Conservation (phyloP, 2,329 filamentous ascomycete genomes). For the Exophiala lecanii-corni region DNA sequence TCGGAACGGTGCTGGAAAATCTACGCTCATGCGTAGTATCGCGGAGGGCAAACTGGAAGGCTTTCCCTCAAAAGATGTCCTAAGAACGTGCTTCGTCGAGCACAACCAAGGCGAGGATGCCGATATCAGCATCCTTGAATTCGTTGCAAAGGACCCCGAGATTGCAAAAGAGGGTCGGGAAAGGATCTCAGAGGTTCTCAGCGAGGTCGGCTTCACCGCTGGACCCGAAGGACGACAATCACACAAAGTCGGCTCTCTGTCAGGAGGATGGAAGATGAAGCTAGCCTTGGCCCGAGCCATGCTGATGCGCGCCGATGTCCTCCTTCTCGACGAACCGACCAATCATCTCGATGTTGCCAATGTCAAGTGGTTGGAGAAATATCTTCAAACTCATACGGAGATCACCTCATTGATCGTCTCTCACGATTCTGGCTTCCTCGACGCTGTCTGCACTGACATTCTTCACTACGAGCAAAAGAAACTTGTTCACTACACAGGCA, state of each 20-base stretch:
- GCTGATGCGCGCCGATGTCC: slow-evolving; percentile 93
- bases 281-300: slow-evolving; percentile 91
- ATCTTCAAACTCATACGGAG: slow-evolving; percentile 90
- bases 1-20: slow-evolving; percentile 95
- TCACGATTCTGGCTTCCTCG: slow-evolving; percentile 96
- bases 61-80: slow-evolving; percentile 85
- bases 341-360: slow-evolving; percentile 97
- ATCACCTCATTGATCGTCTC: slow-evolving; percentile 97
- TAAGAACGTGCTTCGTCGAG: slow-evolving; percentile 96
- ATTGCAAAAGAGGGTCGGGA: slow-evolving; percentile 74
- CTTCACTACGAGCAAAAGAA: slow-evolving; percentile 99
- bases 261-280: slow-evolving; percentile 99
- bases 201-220: slow-evolving; percentile 88
- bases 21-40: slow-evolving; percentile 97
- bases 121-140: slow-evolving; percentile 91
- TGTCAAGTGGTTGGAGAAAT: slow-evolving; percentile 92
- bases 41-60: slow-evolving; percentile 94
- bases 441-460: slow-evolving; percentile 96
- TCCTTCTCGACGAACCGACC: slow-evolving; percentile 95
- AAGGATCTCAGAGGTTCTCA: slow-evolving; percentile 76
- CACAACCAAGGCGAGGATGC: slow-evolving; percentile 99
- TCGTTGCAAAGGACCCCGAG: slow-evolving; percentile 81
- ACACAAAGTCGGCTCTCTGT: slow-evolving; percentile 87
- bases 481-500: slow-evolving; percentile 55
- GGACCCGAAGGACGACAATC: slow-evolving; percentile 85